These are phyloP conservation scores for Helicostylum pulchrum DNA, from an alignment of 192 early-diverging fungal species.

Conservation along the genomic window DNA sequence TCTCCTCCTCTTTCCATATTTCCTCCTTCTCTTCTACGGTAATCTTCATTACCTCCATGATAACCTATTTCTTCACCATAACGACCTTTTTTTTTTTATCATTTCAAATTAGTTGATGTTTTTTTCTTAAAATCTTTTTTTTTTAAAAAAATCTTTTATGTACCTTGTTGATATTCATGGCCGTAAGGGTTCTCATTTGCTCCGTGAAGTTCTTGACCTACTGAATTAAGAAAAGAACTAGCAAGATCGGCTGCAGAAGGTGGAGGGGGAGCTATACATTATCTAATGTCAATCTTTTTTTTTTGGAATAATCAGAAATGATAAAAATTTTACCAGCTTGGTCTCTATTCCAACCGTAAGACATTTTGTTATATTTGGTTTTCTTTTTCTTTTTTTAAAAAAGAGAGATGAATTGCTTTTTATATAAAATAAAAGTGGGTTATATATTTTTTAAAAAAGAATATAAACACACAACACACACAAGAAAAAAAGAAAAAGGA, in stretches of 20 bases:
- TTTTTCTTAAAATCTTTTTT: too few relatives aligned
- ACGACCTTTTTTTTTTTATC: background rate
- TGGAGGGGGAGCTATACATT: background rate
- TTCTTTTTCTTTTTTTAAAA: too few relatives aligned
- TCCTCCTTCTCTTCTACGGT: conserved; percentile 7
- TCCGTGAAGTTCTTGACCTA: conserved; percentile 14
- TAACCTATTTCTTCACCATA: background rate
- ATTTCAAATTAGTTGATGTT: too few relatives aligned
- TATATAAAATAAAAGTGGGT: too few relatives aligned
- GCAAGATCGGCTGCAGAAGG: conserved; percentile 12
- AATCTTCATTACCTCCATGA: conserved; percentile 13
- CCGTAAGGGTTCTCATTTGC: background rate
- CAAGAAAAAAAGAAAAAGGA: background rate
- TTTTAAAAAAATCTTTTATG: too few relatives aligned
- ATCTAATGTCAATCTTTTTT: background rate
- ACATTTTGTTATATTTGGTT: conserved; percentile 1
- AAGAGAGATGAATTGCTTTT: too few relatives aligned
- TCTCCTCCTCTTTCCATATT: conserved; percentile 6
- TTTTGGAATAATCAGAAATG: background rate
- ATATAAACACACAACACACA: background rate
- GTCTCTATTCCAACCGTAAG: conserved; percentile 14
- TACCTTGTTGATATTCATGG: conserved; percentile 10
- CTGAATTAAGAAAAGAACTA: conserved; percentile 15
- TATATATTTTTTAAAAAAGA: background rate
- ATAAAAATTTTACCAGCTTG: conserved; percentile 9